A percentile compares a stretch with the other conserved stretches of the same genome.
Conservation (phyloP, 2,329 filamentous ascomycete species). For the Aureobasidium sp. region DNA sequence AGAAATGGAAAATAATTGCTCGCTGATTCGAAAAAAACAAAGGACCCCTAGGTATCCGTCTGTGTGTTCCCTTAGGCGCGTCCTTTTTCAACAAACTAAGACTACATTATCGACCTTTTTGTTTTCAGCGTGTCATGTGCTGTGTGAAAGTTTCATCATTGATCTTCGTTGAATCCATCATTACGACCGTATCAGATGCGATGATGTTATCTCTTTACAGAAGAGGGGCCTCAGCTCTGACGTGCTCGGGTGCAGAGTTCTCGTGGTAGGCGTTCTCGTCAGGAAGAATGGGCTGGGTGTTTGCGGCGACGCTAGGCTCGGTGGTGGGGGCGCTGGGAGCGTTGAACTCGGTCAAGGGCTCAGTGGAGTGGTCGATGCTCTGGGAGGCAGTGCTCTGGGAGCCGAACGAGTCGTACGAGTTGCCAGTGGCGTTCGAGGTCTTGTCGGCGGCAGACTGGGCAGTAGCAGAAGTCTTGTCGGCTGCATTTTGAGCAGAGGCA, state of each 20-base stretch:
- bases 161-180: conserved; percentile 7
- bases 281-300: conserved; percentile 7
- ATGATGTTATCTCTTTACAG: not conserved
- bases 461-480: not conserved
- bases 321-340: conserved; percentile 4
- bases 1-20: conserved; percentile 2
- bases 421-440: conserved; percentile 13
- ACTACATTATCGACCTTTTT: conserved; percentile 7
- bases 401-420: conserved; percentile 1
- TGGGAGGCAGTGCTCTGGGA: not conserved
- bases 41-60: conserved; percentile 5
- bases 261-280: conserved; percentile 2
- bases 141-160: conserved; percentile 5
- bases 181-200: not conserved
- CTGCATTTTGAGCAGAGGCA: conserved; percentile 12
- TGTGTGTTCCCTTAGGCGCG: not conserved
- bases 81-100: not conserved
- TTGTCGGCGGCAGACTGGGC: conserved; percentile 3
- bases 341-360: not conserved
- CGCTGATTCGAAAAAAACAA: conserved; percentile 2
- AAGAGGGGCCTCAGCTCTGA: conserved; percentile 9
- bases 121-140: not conserved
- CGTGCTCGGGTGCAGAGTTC: conserved; percentile 1
- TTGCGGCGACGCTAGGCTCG: conserved; percentile 6
- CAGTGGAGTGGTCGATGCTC: not conserved